Conservation (phyloP, 371 early-diverging fungal species). For the Gilbertella persicaria region DNA sequence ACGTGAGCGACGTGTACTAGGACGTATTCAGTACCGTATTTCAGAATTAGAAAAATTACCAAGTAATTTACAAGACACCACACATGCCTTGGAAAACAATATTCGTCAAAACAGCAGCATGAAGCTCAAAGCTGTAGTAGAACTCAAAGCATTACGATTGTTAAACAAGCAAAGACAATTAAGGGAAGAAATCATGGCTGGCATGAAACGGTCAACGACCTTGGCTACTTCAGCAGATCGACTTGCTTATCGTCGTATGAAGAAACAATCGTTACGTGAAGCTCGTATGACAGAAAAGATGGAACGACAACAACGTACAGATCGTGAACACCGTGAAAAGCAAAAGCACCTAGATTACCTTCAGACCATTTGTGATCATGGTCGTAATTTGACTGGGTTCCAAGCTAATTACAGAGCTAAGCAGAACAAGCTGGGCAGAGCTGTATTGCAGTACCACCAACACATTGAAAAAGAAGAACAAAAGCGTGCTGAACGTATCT, state of each 20-base stretch:
- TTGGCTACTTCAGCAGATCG: constrained; percentile 82
- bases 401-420: constrained; percentile 67
- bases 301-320: constrained; percentile 86
- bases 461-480: constrained; percentile 91
- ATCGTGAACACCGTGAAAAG: constrained; percentile 84
- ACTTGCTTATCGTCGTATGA: constrained; percentile 77
- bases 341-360: constrained; percentile 84
- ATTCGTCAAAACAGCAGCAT: constrained; percentile 16
- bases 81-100: constrained; percentile 12
- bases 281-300: constrained; percentile 89
- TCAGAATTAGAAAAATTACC: constrained; percentile 66
- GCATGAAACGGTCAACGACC: constrained; percentile 68
- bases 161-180: constrained; percentile 77
- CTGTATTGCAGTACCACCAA: constrained; percentile 79
- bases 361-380: constrained; percentile 76
- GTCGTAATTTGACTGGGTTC: constrained; percentile 66
- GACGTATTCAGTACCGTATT: constrained; percentile 75
- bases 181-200: constrained; percentile 77
- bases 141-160: constrained; percentile 81
- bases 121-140: constrained; percentile 76
- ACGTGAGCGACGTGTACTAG: constrained; percentile 70
- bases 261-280: constrained; percentile 89
- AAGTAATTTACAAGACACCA: constrained; percentile 26
- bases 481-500: constrained; percentile 75
- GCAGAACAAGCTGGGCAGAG: constrained; percentile 72